phyloP scores from a whole-genome alignment of 352 stramenopile genomes.

The Globisporangium takayamanum region DNA sequence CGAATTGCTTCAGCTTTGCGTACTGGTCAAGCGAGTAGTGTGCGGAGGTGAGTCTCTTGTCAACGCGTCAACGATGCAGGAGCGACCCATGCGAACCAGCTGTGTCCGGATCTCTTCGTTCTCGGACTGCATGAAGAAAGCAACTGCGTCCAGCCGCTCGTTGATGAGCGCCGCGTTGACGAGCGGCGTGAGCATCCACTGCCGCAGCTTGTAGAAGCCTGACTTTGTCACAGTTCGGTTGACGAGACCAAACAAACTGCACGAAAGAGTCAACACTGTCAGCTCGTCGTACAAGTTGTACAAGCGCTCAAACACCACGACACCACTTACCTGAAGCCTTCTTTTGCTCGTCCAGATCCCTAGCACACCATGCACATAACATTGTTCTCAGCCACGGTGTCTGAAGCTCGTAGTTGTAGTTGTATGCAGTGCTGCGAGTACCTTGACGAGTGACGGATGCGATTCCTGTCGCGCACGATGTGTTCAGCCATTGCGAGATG shows the following conservation, averaged over 20 bases:
- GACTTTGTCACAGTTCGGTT: constrained; percentile 75
- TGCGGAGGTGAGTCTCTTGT: not conserved
- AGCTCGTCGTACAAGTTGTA: not conserved
- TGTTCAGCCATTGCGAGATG: not conserved
- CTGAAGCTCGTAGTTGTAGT: not conserved
- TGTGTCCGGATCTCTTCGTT: constrained; percentile 53
- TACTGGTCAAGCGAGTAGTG: constrained; percentile 19
- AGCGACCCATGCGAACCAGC: constrained; percentile 25
- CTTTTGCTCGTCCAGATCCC: constrained; percentile 67
- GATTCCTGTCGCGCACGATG: constrained; percentile 38
- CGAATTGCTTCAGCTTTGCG: constrained; percentile 53
- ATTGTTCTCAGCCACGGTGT: not conserved
- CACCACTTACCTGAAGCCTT: constrained; percentile 67
- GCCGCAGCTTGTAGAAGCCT: constrained; percentile 46
- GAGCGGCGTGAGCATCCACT: constrained; percentile 78
- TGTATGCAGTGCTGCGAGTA: constrained; percentile 7
- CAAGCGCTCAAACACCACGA: not conserved
- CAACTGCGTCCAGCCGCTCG: constrained; percentile 44
- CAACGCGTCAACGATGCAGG: constrained; percentile 3
- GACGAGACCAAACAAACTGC: constrained; percentile 69
- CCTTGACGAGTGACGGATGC: constrained; percentile 75
- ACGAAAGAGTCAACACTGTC: constrained; percentile 1
- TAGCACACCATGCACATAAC: constrained; percentile 10
- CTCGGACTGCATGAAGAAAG: constrained; percentile 45
- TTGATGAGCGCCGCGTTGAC: constrained; percentile 38